Percentiles rank a stretch among this genome's conserved stretches.
phyloP scores from a whole-genome alignment of 148 eudicot species.

The Rhododendron simsii region DNA sequence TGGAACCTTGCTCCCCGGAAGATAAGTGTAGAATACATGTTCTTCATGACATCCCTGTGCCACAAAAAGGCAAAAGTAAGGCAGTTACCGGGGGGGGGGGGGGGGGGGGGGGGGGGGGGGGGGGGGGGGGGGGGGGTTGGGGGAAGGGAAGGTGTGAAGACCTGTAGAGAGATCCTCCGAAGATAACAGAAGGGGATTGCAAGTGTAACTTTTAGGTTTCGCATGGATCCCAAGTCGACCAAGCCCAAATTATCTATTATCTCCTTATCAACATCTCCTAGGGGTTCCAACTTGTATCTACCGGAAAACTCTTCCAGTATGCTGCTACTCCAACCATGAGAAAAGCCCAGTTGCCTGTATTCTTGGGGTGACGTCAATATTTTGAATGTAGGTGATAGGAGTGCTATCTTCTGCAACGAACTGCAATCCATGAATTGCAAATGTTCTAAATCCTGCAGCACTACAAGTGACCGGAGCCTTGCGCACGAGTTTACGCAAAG shows the following conservation, averaged over 20 bases:
- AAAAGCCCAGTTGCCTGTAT: no score
- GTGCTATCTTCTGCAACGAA: neutral
- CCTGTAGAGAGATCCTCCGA: neutral
- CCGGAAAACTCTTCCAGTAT: neutral
- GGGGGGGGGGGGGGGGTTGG: no score
- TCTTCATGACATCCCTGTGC: conserved; percentile 6
- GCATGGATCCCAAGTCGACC: neutral
- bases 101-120: no score
- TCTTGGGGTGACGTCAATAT: no score
- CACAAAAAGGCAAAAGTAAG: neutral
- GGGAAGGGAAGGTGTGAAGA: no score
- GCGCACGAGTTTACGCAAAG: neutral
- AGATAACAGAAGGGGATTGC: neutral
- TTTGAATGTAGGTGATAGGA: no score
- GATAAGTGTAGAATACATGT: conserved; percentile 5
- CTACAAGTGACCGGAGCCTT: neutral
- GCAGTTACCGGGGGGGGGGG: neutral
- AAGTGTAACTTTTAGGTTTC: neutral
- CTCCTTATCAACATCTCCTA: neutral
- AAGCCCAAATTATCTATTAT: neutral
- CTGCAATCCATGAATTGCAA: neutral
- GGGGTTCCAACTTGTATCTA: neutral
- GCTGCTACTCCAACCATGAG: no score
- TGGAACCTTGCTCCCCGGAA: neutral
- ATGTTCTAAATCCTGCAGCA: neutral